Percentiles rank a stretch among this genome's conserved stretches.
These are phyloP conservation scores for Apiotrichum siamense DNA, from an alignment of 1,284 basidiomycete genomes.

Conservation along the genomic window DNA sequence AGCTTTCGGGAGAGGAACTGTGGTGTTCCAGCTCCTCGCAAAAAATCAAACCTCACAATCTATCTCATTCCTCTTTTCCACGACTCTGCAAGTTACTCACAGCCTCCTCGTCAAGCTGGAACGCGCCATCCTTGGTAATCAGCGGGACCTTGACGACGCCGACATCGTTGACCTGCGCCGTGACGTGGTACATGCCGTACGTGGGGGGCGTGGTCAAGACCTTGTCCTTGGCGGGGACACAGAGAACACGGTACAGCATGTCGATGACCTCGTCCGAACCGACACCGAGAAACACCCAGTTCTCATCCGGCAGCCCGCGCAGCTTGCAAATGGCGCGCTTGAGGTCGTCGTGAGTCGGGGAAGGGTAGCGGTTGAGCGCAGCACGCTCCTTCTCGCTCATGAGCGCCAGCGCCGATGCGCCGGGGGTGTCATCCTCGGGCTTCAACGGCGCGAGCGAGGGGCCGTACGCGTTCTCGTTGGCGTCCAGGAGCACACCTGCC, in stretches of 20 bases:
- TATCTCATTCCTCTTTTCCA: not conserved
- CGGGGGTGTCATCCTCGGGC: slow-evolving; percentile 8
- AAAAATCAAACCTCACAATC: not conserved
- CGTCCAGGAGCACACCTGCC: slow-evolving; percentile 88
- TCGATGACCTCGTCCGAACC: slow-evolving; percentile 98
- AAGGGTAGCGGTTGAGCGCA: slow-evolving; percentile 48
- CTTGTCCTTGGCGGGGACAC: slow-evolving; percentile 72
- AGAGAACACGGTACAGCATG: slow-evolving; percentile 83
- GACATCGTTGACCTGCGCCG: slow-evolving; percentile 91
- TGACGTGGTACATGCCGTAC: slow-evolving; percentile 96
- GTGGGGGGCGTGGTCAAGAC: slow-evolving; percentile 87
- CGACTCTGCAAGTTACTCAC: slow-evolving; percentile 50
- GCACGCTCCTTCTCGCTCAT: slow-evolving; percentile 38
- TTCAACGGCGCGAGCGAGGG: slow-evolving; percentile 60
- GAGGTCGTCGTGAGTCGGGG: slow-evolving; percentile 57
- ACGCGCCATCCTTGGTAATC: slow-evolving; percentile 66
- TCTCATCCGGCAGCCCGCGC: slow-evolving; percentile 58
- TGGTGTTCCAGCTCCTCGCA: too few relatives aligned
- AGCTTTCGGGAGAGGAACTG: too few relatives aligned
- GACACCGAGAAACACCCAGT: slow-evolving; percentile 88
- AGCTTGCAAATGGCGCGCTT: slow-evolving; percentile 70
- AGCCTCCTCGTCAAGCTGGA: slow-evolving; percentile 68
- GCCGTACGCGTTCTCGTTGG: slow-evolving; percentile 93
- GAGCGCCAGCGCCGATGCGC: slow-evolving; percentile 30
- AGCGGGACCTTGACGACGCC: slow-evolving; percentile 75